These are phyloP conservation scores for Mycena kentingensis DNA, from an alignment of 768 basidiomycete species.

Conservation along the genomic window DNA sequence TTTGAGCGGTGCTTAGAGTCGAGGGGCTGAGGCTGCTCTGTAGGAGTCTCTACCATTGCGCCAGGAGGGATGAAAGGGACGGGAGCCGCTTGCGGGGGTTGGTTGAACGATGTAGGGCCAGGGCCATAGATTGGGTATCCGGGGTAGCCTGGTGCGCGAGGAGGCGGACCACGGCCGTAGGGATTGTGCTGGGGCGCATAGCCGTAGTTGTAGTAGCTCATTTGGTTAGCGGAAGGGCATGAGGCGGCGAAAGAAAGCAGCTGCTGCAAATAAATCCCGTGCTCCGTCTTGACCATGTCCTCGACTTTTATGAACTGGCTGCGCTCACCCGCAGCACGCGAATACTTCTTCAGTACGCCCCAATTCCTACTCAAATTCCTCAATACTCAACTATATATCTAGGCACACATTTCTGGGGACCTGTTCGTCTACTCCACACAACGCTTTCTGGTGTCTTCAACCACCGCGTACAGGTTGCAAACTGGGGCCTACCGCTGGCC, in stretches of 20 bases:
- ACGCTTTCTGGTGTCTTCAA: constrained; percentile 14
- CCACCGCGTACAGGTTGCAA: constrained; percentile 70
- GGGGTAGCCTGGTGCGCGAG: constrained; percentile 32
- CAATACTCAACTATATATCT: constrained; percentile 4
- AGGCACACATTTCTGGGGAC: constrained; percentile 99
- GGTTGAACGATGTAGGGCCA: constrained; percentile 9
- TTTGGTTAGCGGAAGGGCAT: too few relatives aligned
- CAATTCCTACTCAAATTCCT: constrained; percentile 11
- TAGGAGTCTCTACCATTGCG: constrained; percentile 13
- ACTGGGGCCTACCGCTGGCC: constrained; percentile 97
- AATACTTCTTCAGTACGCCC: constrained; percentile 93
- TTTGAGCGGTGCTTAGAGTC: constrained; percentile 16
- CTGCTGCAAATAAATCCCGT: neutral
- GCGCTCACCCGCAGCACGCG: constrained; percentile 85
- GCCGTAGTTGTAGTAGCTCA: constrained; percentile 8
- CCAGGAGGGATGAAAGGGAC: constrained; percentile 23
- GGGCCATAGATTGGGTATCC: constrained; percentile 20
- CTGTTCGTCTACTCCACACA: constrained; percentile 57
- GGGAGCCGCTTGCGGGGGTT: neutral
- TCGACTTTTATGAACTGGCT: constrained; percentile 88
- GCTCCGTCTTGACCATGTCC: constrained; percentile 55
- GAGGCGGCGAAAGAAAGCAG: too few relatives aligned
- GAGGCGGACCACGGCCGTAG: constrained; percentile 34
- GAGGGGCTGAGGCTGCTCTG: constrained; percentile 20
- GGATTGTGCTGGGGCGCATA: constrained; percentile 33